Conservation (phyloP, 495 filamentous ascomycete genomes). For the Podospora conica region DNA sequence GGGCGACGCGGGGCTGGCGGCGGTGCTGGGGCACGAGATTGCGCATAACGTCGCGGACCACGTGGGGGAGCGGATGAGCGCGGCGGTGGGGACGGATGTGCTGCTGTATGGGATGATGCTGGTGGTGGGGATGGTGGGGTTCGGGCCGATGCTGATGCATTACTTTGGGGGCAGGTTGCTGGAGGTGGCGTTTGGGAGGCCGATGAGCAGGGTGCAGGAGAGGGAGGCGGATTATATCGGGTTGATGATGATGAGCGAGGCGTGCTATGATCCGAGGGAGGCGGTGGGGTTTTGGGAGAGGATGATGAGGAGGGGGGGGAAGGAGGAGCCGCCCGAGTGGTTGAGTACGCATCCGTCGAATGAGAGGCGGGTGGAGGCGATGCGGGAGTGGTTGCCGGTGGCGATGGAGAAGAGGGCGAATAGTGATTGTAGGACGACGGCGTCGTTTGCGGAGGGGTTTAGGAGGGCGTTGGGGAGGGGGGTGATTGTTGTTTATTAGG, state of each 20-base stretch:
- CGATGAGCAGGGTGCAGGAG: conserved; percentile 61
- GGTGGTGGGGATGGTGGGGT: conserved; percentile 47
- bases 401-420: conserved; percentile 47
- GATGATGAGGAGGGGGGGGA: conserved; percentile 60
- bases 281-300: conserved; percentile 69
- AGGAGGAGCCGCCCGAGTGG: conserved; percentile 59
- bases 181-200: conserved; percentile 59
- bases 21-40: conserved; percentile 88
- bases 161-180: conserved; percentile 42
- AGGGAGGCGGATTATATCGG: conserved; percentile 84
- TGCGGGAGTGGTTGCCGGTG: conserved; percentile 60
- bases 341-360: conserved; percentile 83
- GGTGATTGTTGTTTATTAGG: conserved; percentile 8
- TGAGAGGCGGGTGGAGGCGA: conserved; percentile 61
- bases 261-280: conserved; percentile 64
- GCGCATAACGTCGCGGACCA: conserved; percentile 87
- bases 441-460: conserved; percentile 34
- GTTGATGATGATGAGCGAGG: conserved; percentile 58
- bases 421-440: conserved; percentile 45
- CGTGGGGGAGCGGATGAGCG: conserved; percentile 66
- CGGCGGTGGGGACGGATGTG: conserved; percentile 50
- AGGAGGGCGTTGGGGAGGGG: conserved; percentile 26
- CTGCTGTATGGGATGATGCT: conserved; percentile 46
- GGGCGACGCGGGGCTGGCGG: conserved; percentile 70
- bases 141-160: conserved; percentile 32